These are phyloP conservation scores for Populus hybrid DNA, from an alignment of 441 rosid species.

Conservation along the genomic window DNA sequence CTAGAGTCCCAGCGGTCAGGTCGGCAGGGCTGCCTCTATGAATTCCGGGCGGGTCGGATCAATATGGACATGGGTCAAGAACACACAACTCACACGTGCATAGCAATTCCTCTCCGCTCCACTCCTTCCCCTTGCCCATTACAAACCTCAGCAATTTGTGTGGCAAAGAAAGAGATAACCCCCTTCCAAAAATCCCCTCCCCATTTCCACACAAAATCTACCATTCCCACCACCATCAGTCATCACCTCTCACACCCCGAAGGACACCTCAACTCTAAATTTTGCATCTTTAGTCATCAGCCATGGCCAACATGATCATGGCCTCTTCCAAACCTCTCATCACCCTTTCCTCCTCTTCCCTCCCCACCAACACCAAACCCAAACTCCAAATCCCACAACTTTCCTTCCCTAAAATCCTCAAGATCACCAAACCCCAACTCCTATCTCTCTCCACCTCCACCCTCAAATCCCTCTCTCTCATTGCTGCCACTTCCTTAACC, in stretches of 20 bases:
- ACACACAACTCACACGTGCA: neutral
- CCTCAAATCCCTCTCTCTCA: slow-evolving; percentile 53
- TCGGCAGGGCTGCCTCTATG: too few species aligned
- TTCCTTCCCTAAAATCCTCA: slow-evolving; percentile 37
- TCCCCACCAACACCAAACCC: slow-evolving; percentile 30
- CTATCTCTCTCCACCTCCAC: slow-evolving; percentile 37
- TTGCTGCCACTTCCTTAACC: slow-evolving; percentile 45
- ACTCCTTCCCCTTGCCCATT: neutral
- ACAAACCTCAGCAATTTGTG: slow-evolving; percentile 46
- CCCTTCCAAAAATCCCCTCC: slow-evolving; percentile 13
- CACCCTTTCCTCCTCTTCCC: slow-evolving; percentile 29
- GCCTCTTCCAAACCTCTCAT: slow-evolving; percentile 69
- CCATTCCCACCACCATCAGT: neutral
- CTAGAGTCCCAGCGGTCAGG: too few species aligned
- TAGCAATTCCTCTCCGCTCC: neutral
- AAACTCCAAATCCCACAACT: slow-evolving; percentile 37
- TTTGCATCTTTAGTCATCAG: slow-evolving; percentile 11
- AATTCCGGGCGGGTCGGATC: neutral
- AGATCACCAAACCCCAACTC: slow-evolving; percentile 31
- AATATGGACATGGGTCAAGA: neutral
- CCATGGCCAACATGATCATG: slow-evolving; percentile 79
- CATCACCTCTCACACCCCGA: neutral
- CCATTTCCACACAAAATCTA: slow-evolving; percentile 14
- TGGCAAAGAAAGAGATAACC: slow-evolving; percentile 65
- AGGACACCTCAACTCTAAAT: slow-evolving; percentile 8